These are phyloP conservation scores for Ceratobasidium sp. DNA, from an alignment of 1,284 basidiomycete species.

Conservation along the genomic window DNA sequence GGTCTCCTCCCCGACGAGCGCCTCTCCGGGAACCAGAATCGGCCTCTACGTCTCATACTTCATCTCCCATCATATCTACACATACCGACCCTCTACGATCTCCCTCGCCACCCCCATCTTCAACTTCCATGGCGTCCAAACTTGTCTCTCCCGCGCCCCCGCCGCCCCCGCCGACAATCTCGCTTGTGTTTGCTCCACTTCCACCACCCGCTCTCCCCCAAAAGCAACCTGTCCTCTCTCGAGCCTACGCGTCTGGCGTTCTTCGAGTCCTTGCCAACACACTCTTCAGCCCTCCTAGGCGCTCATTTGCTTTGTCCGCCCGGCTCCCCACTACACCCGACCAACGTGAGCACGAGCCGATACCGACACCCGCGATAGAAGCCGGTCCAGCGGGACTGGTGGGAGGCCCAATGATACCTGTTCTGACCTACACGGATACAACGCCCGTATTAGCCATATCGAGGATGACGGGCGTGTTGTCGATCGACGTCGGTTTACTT, in stretches of 20 bases:
- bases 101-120: conserved; percentile 17
- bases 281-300: conserved; percentile 25
- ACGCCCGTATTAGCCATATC: conserved; percentile 38
- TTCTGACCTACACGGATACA: conserved; percentile 30
- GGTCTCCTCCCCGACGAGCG: conserved; percentile 25
- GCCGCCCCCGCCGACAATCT: not conserved
- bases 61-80: not conserved
- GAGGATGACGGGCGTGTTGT: conserved; percentile 32
- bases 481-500: not conserved
- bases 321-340: not conserved
- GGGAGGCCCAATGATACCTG: not conserved
- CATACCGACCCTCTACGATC: conserved; percentile 37
- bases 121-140: not conserved
- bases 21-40: not conserved
- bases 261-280: conserved; percentile 23
- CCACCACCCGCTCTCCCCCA: conserved; percentile 17
- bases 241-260: conserved; percentile 34
- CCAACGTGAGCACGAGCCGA: not conserved
- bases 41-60: conserved; percentile 13
- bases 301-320: conserved; percentile 32
- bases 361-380: conserved; percentile 20
- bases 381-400: not conserved
- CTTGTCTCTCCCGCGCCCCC: not conserved
- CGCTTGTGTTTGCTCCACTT: conserved; percentile 22
- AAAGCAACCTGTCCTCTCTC: conserved; percentile 31